Percentiles rank a stretch among this genome's conserved stretches.
phyloP scores from a whole-genome alignment of 768 basidiomycete genomes.

The Amanita muscaria region DNA sequence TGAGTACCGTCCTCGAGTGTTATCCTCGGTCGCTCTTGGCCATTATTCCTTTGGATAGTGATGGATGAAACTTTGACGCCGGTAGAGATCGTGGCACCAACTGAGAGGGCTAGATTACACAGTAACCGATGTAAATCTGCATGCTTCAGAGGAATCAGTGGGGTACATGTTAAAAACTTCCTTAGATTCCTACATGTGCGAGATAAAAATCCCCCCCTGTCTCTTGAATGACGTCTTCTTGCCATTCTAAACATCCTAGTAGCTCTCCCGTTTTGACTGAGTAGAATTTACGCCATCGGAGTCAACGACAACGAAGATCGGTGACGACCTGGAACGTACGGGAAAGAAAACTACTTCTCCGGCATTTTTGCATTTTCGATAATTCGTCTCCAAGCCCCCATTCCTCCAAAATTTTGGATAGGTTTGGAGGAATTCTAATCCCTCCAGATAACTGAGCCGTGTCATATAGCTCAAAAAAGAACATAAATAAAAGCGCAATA shows the following conservation, averaged over 20 bases:
- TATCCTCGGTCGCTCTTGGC: slow-evolving; percentile 16
- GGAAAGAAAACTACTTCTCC: slow-evolving; percentile 26
- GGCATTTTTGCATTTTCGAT: slow-evolving; percentile 22
- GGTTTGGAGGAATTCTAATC: slow-evolving; percentile 43
- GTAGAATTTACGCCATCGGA: neutral
- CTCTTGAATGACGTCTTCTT: slow-evolving; percentile 37
- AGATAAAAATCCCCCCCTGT: slow-evolving; percentile 41
- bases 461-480: neutral
- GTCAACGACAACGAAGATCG: neutral
- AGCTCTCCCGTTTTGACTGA: slow-evolving; percentile 37
- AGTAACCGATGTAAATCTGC: slow-evolving; percentile 37
- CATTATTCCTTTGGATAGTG: slow-evolving; percentile 18
- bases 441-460: slow-evolving; percentile 26
- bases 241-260: slow-evolving; percentile 39
- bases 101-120: slow-evolving; percentile 30
- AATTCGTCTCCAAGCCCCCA: slow-evolving; percentile 43
- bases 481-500: neutral
- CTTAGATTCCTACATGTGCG: slow-evolving; percentile 32
- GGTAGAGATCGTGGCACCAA: slow-evolving; percentile 31
- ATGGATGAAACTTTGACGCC: slow-evolving; percentile 21
- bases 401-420: slow-evolving; percentile 38
- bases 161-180: neutral
- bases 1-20: slow-evolving; percentile 33
- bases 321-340: slow-evolving; percentile 25
- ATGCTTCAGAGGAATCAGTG: slow-evolving; percentile 23